Percentiles rank a stretch among this genome's conserved stretches.
These are phyloP conservation scores for Tetradesmus obliquus DNA, from an alignment of 139 green algal genomes.

Conservation along the genomic window DNA sequence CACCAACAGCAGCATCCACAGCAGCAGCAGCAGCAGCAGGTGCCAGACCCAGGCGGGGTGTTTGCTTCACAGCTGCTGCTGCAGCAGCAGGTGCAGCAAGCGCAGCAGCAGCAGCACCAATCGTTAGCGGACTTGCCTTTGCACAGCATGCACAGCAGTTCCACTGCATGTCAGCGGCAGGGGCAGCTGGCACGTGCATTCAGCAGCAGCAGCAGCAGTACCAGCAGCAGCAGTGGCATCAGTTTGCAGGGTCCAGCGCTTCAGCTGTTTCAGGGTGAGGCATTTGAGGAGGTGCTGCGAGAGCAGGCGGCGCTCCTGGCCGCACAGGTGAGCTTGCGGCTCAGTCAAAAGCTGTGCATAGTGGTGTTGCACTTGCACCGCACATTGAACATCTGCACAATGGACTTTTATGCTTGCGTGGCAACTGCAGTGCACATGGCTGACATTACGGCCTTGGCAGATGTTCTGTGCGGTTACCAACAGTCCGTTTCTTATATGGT, in stretches of 20 bases:
- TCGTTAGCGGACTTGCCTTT: background rate
- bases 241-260: background rate
- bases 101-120: background rate
- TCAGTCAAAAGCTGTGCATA: too few species aligned
- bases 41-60: background rate
- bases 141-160: background rate
- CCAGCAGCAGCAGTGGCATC: background rate
- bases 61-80: background rate
- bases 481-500: too few species aligned
- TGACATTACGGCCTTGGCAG: too few species aligned
- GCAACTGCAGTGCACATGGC: too few species aligned
- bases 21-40: background rate
- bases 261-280: background rate
- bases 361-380: too few species aligned
- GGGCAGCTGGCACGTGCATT: background rate
- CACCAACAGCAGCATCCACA: background rate
- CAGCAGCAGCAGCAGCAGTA: slow-evolving; percentile 11
- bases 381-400: too few species aligned
- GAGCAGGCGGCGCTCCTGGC: slow-evolving; percentile 13
- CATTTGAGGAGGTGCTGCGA: background rate
- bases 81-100: background rate
- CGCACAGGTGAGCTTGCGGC: background rate
- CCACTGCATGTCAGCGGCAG: background rate
- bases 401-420: too few species aligned
- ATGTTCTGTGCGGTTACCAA: too few species aligned